Percentiles rank a stretch among this genome's conserved stretches.
Evolutionary conservation across 2,329 filamentous ascomycete species (phyloP).

Genomic region (Apiospora aurea): DNA sequence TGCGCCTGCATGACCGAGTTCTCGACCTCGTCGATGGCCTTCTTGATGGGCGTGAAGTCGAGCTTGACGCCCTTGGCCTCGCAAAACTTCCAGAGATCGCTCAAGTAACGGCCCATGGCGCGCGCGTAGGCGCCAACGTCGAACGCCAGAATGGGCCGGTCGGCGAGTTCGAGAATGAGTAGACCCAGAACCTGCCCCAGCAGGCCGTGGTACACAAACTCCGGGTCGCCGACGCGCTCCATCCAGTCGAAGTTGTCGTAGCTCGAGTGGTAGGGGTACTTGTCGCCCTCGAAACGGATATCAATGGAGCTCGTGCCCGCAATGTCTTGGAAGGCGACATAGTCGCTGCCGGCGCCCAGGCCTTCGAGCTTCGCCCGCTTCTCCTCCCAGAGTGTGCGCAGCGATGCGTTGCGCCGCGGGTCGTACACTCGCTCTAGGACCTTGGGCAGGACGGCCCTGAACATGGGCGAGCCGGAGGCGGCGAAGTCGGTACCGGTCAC

Average conservation of each 20-base stretch:
- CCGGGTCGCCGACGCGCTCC: conserved; percentile 78
- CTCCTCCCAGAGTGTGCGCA: conserved; percentile 79
- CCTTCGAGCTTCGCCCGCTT: conserved; percentile 67
- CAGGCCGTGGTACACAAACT: conserved; percentile 79
- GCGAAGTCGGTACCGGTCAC: conserved; percentile 78
- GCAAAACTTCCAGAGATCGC: conserved; percentile 71
- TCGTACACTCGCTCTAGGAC: conserved; percentile 79
- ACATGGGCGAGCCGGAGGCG: conserved; percentile 82
- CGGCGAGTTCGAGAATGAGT: conserved; percentile 84
- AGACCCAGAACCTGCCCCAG: conserved; percentile 83
- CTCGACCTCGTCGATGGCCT: conserved; percentile 68
- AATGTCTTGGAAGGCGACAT: conserved; percentile 89
- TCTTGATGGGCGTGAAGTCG: conserved; percentile 64
- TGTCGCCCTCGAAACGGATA: conserved; percentile 74
- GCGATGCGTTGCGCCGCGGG: conserved; percentile 72
- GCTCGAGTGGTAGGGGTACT: conserved; percentile 79
- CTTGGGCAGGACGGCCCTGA: conserved; percentile 73
- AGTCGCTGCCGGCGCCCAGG: conserved; percentile 80
- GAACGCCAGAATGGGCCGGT: conserved; percentile 82
- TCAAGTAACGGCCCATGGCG: conserved; percentile 69
- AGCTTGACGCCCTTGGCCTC: conserved; percentile 60
- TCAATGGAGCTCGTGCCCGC: conserved; percentile 89
- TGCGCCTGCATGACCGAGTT: conserved; percentile 70
- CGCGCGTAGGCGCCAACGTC: conserved; percentile 78
- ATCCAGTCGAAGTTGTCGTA: conserved; percentile 94